Conservation (phyloP, 768 basidiomycete genomes). For the Phlebiopsis gigantea region DNA sequence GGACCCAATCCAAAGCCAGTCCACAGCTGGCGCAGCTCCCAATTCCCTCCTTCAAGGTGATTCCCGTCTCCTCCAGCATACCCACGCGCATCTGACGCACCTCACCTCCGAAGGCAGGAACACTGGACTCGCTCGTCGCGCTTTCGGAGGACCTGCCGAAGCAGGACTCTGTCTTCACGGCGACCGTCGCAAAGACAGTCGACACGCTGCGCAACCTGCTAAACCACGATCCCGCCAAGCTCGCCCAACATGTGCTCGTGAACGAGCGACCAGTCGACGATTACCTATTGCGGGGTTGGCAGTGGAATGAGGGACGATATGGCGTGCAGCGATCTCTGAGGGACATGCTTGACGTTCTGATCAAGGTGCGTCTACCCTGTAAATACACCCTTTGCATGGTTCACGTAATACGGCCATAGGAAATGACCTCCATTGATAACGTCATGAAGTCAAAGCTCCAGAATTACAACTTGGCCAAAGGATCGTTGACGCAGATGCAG, state of each 20-base stretch:
- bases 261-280: constrained; percentile 77
- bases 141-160: constrained; percentile 93
- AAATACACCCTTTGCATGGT: neutral
- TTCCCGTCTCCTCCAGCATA: neutral
- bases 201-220: constrained; percentile 89
- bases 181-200: constrained; percentile 85
- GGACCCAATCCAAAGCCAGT: constrained; percentile 48
- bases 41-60: constrained; percentile 90
- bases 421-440: constrained; percentile 92
- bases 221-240: constrained; percentile 78
- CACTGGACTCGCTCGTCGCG: constrained; percentile 81
- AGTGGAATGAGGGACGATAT: constrained; percentile 93
- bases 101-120: constrained; percentile 70
- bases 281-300: constrained; percentile 79
- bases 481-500: constrained; percentile 85
- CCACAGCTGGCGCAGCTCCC: constrained; percentile 56
- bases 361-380: constrained; percentile 52
- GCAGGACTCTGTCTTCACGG: constrained; percentile 82
- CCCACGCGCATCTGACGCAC: neutral
- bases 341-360: constrained; percentile 81
- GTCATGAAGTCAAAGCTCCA: constrained; percentile 89
- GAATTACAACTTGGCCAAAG: constrained; percentile 92
- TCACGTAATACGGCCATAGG: constrained; percentile 39
- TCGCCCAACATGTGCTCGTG: constrained; percentile 70
- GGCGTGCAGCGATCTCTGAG: constrained; percentile 73